Evolutionary conservation across 805 yeast species (phyloP), one percentile per base, ranked within the genome.

Genomic region (Spathaspora sp.): DNA sequence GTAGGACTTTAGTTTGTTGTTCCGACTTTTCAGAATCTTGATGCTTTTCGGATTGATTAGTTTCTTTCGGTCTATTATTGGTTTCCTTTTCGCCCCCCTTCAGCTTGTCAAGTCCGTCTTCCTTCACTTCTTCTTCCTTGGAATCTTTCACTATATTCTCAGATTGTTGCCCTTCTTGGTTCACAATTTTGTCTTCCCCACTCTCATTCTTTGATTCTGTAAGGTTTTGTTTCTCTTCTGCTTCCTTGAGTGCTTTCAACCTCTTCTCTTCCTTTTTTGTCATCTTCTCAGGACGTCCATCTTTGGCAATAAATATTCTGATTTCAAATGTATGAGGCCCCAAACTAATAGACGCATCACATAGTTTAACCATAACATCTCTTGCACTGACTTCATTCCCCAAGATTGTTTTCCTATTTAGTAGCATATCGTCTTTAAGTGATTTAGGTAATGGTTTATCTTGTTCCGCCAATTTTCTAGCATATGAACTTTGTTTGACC

Each of bases 271-370:
- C 55, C 32, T 58, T 64, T 49, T 57, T 61, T 42, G 54, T 55
- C 35, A 57, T 60, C 19, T 61, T 62, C 55, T 85, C 89, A 20
- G 79, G 75, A 40, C 82, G 80, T 40, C 89, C 96, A 60, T 91
- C 96, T 60, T 89, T 88, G 49, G 90, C 80, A n/a, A 90, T 85
- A 67, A 88, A 94, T 31, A 94, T 67, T 54, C 96, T 73, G 1
- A 87, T 78, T 40, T 85, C 89, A 68, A 89, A 89, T 0, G 73
- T 67, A 67, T 93, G 99, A 0, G 97, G 97, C 0, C 97, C 98
- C 19, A 87, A 76, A 10, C 76, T 73, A 69, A 91, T 68, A 1
- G 73, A 69, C 54, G 92, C 83, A 58, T 92, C 97, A 58, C 93
- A 82, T 51, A 94, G 71, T 63, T 90, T 91, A 53, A 90, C 86